Percentiles rank a stretch among this genome's conserved stretches.
phyloP scores from a whole-genome alignment of 352 stramenopile genomes.

The Peronosclerospora sorghi region DNA sequence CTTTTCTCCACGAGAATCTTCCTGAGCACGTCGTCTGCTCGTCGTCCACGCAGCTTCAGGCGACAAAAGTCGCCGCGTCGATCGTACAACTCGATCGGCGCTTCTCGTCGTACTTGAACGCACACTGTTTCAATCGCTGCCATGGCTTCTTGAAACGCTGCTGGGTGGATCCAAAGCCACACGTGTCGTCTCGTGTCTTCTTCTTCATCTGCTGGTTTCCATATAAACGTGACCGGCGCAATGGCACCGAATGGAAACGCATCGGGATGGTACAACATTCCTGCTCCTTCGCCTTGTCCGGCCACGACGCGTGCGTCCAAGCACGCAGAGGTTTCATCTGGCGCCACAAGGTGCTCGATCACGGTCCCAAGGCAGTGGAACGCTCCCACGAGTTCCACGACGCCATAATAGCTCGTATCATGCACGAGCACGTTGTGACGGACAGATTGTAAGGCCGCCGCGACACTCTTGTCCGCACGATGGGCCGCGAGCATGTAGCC shows the following conservation, averaged over 20 bases:
- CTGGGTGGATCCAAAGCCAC: conserved; percentile 73
- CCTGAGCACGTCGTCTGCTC: conserved; percentile 26
- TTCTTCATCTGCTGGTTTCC: conserved; percentile 38
- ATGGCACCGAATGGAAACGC: conserved; percentile 57
- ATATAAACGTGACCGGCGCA: conserved; percentile 63
- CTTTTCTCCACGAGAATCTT: conserved; percentile 4
- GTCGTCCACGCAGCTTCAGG: conserved; percentile 52
- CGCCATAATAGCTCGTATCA: conserved; percentile 49
- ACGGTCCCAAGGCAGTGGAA: conserved; percentile 48
- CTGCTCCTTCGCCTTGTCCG: conserved; percentile 36
- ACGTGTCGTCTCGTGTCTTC: conserved; percentile 24
- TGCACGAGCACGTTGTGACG: conserved; percentile 42
- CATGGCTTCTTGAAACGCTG: conserved; percentile 61
- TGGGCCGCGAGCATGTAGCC: conserved; percentile 36
- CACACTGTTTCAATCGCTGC: conserved; percentile 46
- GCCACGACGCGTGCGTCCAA: conserved; percentile 34
- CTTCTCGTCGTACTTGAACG: conserved; percentile 28
- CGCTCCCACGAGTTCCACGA: conserved; percentile 54
- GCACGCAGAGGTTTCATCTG: conserved; percentile 40
- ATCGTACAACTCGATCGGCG: conserved; percentile 63
- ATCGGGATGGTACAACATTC: conserved; percentile 39
- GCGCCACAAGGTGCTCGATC: conserved; percentile 55
- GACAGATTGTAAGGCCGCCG: conserved; percentile 46
- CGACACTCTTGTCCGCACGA: conserved; percentile 52
- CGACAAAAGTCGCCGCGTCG: conserved; percentile 52